Conservation (phyloP, 1,284 basidiomycete genomes). For the Mycosarcoma maydis region DNA sequence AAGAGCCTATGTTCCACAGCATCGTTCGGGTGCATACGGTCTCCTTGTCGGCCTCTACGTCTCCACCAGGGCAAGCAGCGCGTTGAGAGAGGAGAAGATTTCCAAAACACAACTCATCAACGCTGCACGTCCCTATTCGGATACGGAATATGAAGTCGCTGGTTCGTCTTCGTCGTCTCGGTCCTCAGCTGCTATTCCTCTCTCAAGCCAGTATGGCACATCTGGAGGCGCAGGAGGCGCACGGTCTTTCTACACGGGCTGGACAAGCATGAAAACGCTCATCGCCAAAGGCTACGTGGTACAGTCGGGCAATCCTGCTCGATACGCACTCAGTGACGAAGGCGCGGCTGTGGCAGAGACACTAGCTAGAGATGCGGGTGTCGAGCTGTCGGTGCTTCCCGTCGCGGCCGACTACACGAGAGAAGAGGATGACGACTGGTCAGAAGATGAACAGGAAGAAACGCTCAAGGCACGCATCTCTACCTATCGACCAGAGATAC, state of each 20-base stretch:
- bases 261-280: constrained; percentile 66
- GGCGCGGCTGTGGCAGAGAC: constrained; percentile 54
- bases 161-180: constrained; percentile 34
- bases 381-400: neutral
- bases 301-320: constrained; percentile 60
- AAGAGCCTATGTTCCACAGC: constrained; percentile 57
- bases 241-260: constrained; percentile 59
- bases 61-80: constrained; percentile 18
- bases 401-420: neutral
- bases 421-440: constrained; percentile 9
- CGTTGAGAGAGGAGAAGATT: constrained; percentile 14
- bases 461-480: constrained; percentile 5
- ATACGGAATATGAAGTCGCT: constrained; percentile 55
- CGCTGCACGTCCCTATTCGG: constrained; percentile 57
- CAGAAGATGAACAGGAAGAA: constrained; percentile 25
- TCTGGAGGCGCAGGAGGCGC: constrained; percentile 16
- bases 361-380: constrained; percentile 37
- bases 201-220: constrained; percentile 18
- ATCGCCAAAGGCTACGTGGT: constrained; percentile 63
- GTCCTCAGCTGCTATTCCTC: constrained; percentile 31
- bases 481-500: constrained; percentile 65
- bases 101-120: constrained; percentile 61
- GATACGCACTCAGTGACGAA: constrained; percentile 58
- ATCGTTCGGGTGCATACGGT: constrained; percentile 62
- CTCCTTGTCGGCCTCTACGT: constrained; percentile 60